Conservation (phyloP, 441 rosid species). For the Dalechampia spathulata region DNA sequence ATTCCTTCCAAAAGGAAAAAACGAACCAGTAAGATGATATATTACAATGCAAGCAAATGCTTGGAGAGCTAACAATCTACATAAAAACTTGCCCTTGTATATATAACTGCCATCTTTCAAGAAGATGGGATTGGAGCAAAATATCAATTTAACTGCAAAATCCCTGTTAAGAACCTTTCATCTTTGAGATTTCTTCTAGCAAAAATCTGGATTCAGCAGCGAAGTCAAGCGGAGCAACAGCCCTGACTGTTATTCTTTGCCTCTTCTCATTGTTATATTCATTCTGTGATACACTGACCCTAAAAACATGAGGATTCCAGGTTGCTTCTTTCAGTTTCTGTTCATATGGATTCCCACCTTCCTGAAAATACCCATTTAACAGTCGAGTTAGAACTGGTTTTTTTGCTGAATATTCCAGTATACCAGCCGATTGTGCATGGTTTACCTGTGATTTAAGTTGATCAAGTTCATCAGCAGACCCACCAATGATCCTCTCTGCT, state of each 20-base stretch:
- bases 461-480: constrained; percentile 83
- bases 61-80: no score
- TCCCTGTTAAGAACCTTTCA: constrained; percentile 31
- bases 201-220: constrained; percentile 61
- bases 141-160: not conserved
- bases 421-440: no score
- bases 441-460: constrained; percentile 59
- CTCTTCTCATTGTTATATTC: constrained; percentile 87
- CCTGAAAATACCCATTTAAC: constrained; percentile 30
- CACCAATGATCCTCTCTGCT: constrained; percentile 74
- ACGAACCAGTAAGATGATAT: no score
- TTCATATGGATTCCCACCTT: constrained; percentile 44
- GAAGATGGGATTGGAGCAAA: not conserved
- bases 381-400: not conserved
- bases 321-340: constrained; percentile 67
- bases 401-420: no score
- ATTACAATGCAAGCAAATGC: no score
- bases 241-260: constrained; percentile 77
- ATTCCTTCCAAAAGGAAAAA: no score
- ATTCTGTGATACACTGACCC: constrained; percentile 60
- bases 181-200: constrained; percentile 75
- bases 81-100: no score
- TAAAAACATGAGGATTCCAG: constrained; percentile 70
- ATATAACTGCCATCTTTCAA: not conserved
- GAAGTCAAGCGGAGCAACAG: constrained; percentile 65